Evolutionary conservation across 371 early-diverging fungal genomes (phyloP), one percentile per base, ranked within the genome.

Genomic region (Mucor saturninus): DNA sequence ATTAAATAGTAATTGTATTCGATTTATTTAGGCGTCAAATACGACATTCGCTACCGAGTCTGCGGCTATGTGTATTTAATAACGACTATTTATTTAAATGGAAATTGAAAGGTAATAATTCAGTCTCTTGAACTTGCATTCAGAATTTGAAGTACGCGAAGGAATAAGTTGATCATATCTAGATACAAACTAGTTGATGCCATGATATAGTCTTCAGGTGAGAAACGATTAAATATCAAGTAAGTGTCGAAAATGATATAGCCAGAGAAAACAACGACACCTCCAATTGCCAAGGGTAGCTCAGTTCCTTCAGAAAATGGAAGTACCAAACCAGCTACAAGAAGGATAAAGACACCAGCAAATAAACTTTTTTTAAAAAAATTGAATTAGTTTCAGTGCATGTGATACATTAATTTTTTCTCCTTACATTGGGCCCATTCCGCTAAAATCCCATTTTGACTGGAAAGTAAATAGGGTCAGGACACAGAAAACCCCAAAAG

Each of bases 81-180:
- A 21, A 21, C 21, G 21, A 21, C 21, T 43, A 14, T 5, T 43
- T 14, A n/a, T 13, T 43, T 43, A 30, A 42, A 42, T 30, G 29
- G 43, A 42, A 28, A 28, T 15, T 14, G 29, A 11, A 42, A 42
- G 43, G 30, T 42, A 14, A 28, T 7, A 29, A 5, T 14, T 55
- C 39, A 62, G 11, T 48, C 7, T 55, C 53, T 59, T 29, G 38
- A 35, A 40, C 11, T 37, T 13, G 49, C 43, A 54, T 62, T 62
- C 39, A 88, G 66, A 40, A 90, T 80, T 49, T 88, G 79, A 52
- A 93, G 74, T 39, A 93, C 79, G 30, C 84, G 78, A 49, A 92
- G 31, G 72, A 93, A 93, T 59, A 93, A 71, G 60, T 93, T 93
- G 72, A 93, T 71, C 38, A 93, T 69, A 69, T 93, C 93, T 52